Evolutionary conservation across 2,329 filamentous ascomycete species (phyloP).

Genomic region (Fusarium piperis): DNA sequence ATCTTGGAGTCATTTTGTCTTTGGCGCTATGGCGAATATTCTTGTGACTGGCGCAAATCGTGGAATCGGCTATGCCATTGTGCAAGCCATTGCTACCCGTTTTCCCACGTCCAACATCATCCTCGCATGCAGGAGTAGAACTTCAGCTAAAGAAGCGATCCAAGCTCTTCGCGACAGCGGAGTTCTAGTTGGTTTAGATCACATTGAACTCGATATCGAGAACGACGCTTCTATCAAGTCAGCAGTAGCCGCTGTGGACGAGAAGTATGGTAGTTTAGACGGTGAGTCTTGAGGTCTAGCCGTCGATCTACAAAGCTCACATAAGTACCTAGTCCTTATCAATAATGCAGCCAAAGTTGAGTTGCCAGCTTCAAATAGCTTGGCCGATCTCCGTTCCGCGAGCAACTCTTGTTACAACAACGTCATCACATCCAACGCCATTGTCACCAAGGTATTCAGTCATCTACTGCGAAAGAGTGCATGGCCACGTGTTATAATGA

Average conservation of each 20-base stretch:
- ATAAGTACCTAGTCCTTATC: not conserved
- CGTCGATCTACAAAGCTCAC: accelerated
- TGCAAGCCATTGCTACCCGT: not conserved
- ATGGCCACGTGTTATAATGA: slow-evolving; percentile 11
- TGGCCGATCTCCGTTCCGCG: not conserved
- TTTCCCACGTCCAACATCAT: slow-evolving; percentile 5
- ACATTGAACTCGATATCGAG: slow-evolving; percentile 10
- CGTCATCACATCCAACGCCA: slow-evolving; percentile 5
- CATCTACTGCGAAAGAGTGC: not conserved
- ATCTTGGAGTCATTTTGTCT: not conserved
- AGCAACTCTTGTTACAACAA: slow-evolving; percentile 12
- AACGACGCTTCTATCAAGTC: not conserved
- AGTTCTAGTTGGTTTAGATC: accelerated
- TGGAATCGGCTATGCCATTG: slow-evolving; percentile 15
- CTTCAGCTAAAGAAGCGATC: not conserved
- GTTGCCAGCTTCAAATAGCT: not conserved
- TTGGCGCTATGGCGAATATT: not conserved
- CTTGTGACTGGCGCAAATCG: slow-evolving; percentile 14
- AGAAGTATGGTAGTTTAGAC: not conserved
- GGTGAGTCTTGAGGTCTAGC: not conserved
- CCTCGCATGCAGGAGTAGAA: not conserved
- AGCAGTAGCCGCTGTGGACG: not conserved
- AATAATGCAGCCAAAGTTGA: slow-evolving; percentile 13
- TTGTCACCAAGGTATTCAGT: not conserved
- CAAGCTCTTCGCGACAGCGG: not conserved